Evolutionary conservation across 75 land plant genomes (phyloP), one percentile per base, ranked within the genome.

Genomic region (Larix kaempferi): DNA sequence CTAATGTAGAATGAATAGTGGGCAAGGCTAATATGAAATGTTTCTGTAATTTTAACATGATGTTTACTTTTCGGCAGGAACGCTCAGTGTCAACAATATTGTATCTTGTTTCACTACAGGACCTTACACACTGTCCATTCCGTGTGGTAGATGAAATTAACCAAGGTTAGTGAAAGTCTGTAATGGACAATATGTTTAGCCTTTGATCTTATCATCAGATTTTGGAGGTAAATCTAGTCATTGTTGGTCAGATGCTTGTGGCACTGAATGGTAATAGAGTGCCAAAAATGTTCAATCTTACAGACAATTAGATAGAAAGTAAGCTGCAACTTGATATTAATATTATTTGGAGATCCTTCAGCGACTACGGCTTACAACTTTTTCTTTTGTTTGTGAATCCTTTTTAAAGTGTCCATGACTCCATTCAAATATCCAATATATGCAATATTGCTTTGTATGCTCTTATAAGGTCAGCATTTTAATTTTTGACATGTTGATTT

Each of bases 91-190:
- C 99, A 54, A 98, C 99, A 12, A 98, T 98, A 69, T 88, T 95
- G 14, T 98, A 98, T 82, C 91, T 98, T 59, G 98, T 98, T 37
- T 98, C 99, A 54, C 86, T 98, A 39, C 99, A 98, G 87, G 99
- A 95, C 75, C 91, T 98, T 63, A 98, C 98, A 73, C 87, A 91
- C 79, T 95, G 99, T 77, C 99, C 99, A 59, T 98, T 98, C 74
- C 93, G 99, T 74, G 99, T 98, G 59, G 99, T 98, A 76, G 99
- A 98, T 83, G 99, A 98, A 80, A 98, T 98, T 49, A 98, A 98
- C 80, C 98, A 98, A 87, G 98, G 99, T 91, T 25, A 67, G 84
- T 69, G 55, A 72, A 39, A 56, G 21, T 74, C 35, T 27, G 8
- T 23, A 23, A 74, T 54, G 56, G 35, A 2, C 41, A 3, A 56